phyloP scores from a whole-genome alignment of 1,284 basidiomycete genomes.

The Earliella scabrosa region DNA sequence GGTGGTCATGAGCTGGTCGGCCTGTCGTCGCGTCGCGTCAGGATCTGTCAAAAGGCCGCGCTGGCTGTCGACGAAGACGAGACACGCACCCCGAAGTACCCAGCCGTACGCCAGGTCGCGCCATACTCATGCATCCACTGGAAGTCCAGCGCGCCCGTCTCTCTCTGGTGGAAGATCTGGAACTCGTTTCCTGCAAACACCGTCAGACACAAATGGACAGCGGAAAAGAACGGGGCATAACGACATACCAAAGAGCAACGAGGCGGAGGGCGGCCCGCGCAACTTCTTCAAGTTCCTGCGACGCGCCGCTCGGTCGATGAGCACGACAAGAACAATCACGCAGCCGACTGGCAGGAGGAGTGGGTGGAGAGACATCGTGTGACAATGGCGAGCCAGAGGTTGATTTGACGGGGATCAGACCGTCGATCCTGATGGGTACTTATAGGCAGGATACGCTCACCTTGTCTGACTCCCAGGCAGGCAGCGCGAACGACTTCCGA shows the following conservation, averaged over 20 bases:
- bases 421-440: no score
- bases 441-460: no score
- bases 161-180: constrained; percentile 18
- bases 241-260: background rate
- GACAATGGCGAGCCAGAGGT: background rate
- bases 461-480: no score
- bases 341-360: background rate
- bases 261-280: background rate
- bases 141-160: constrained; percentile 27
- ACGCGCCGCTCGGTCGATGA: background rate
- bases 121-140: constrained; percentile 29
- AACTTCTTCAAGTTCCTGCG: background rate
- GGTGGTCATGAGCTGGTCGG: constrained; percentile 15
- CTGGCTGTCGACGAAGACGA: no score
- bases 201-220: no score
- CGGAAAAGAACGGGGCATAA: background rate
- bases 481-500: no score
- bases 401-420: no score
- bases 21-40: no score
- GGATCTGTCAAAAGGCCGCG: no score
- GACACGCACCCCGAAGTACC: constrained; percentile 24
- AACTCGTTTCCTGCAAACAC: constrained; percentile 20
- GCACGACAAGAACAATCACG: background rate
- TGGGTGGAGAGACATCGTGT: background rate
- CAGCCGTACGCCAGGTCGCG: constrained; percentile 22